phyloP scores from a whole-genome alignment of 2,329 filamentous ascomycete species.

The Dactylellina drechsleri region DNA sequence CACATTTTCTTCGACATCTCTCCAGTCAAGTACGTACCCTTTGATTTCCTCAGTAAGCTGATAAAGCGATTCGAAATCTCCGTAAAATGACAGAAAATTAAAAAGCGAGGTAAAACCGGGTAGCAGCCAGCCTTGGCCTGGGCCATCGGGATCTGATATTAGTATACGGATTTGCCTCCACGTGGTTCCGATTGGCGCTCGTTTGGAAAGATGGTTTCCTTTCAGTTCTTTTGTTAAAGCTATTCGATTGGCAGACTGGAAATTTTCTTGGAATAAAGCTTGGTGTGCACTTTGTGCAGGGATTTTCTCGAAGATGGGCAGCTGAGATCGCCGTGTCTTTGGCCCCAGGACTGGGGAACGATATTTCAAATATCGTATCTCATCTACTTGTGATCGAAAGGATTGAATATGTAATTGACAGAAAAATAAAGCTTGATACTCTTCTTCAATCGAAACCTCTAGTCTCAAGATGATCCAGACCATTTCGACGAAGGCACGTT shows the following conservation, averaged over 20 bases:
- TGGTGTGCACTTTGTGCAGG: no score
- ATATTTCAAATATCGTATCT: background rate
- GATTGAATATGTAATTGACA: constrained; percentile 3
- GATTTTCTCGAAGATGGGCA: no score
- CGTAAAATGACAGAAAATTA: constrained; percentile 21
- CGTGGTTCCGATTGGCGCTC: constrained; percentile 10
- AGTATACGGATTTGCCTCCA: constrained; percentile 29
- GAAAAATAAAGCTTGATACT: constrained; percentile 1
- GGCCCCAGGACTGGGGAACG: background rate
- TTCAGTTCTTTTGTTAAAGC: background rate
- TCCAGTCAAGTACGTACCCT: background rate
- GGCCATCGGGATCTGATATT: constrained; percentile 1
- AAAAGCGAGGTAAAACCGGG: constrained; percentile 1
- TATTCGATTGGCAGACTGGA: no score
- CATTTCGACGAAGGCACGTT: no score
- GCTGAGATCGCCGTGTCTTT: background rate
- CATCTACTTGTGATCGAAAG: background rate
- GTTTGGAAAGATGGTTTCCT: constrained; percentile 10
- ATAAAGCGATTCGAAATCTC: background rate
- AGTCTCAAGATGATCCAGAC: no score
- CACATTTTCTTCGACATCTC: background rate
- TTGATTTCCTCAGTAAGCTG: background rate
- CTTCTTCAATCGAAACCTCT: background rate
- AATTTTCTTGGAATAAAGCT: no score
- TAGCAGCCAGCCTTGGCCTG: background rate